phyloP scores from a whole-genome alignment of 1,284 basidiomycete genomes.

The Leccinum pseudoinsigne region DNA sequence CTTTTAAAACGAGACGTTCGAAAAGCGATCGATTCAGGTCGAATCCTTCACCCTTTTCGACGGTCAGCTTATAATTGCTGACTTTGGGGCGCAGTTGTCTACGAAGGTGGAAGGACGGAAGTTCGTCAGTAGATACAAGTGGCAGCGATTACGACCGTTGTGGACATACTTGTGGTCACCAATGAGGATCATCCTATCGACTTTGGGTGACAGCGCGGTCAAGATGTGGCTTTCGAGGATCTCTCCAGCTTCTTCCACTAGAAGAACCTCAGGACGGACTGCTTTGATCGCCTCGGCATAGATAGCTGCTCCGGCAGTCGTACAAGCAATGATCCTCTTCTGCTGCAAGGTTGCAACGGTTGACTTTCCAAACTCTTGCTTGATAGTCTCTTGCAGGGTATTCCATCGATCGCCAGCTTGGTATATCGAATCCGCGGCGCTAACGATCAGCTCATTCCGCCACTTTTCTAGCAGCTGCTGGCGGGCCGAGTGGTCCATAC shows the following conservation, averaged over 20 bases:
- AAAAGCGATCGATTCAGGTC: slow-evolving; percentile 56
- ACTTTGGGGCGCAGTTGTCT: slow-evolving; percentile 68
- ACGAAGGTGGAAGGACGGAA: not conserved
- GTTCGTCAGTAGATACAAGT: too few species aligned
- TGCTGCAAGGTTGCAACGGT: slow-evolving; percentile 35
- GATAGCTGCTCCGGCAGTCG: slow-evolving; percentile 66
- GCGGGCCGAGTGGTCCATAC: slow-evolving; percentile 38
- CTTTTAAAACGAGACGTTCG: slow-evolving; percentile 35
- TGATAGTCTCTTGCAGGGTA: slow-evolving; percentile 33
- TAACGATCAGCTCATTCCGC: slow-evolving; percentile 37
- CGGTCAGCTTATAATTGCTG: slow-evolving; percentile 57
- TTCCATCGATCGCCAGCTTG: slow-evolving; percentile 42
- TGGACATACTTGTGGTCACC: slow-evolving; percentile 66
- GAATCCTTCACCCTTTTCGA: slow-evolving; percentile 60
- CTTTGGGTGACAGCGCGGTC: slow-evolving; percentile 46
- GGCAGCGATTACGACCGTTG: not conserved
- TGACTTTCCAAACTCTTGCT: slow-evolving; percentile 36
- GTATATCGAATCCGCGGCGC: slow-evolving; percentile 35
- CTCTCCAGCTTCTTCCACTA: slow-evolving; percentile 72
- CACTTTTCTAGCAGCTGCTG: slow-evolving; percentile 36
- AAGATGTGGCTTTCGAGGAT: slow-evolving; percentile 66
- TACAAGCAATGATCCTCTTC: slow-evolving; percentile 63
- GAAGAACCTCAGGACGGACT: slow-evolving; percentile 46
- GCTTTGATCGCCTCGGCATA: slow-evolving; percentile 44
- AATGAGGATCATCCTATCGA: slow-evolving; percentile 59